These are phyloP conservation scores for Annulohypoxylon bovei DNA, from an alignment of 495 filamentous ascomycete genomes.

Conservation along the genomic window DNA sequence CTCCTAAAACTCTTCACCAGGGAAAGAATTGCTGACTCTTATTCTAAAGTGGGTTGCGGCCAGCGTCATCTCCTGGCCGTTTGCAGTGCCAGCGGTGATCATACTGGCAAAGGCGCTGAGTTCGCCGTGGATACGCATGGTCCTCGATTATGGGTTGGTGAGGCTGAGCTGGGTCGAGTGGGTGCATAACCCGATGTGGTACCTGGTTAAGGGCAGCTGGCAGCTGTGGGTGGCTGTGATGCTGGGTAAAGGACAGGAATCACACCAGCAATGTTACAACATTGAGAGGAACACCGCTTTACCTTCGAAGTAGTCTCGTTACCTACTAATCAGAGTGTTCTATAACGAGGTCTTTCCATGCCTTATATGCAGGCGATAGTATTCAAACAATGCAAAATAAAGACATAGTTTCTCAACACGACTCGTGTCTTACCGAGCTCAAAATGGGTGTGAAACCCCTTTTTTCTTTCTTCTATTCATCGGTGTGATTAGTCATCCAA, in stretches of 20 bases:
- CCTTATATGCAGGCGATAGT: background rate
- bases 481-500: background rate
- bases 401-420: background rate
- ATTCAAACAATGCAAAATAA: background rate
- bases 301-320: background rate
- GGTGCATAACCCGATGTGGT: slow-evolving; percentile 29
- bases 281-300: background rate
- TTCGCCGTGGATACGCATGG: background rate
- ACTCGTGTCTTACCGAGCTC: too few species aligned
- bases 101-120: background rate
- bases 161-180: slow-evolving; percentile 24
- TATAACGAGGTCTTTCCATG: too few species aligned
- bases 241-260: background rate
- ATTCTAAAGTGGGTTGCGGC: background rate
- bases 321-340: background rate
- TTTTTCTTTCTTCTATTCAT: background rate
- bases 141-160: slow-evolving; percentile 31
- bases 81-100: slow-evolving; percentile 3
- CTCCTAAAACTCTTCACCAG: background rate
- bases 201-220: background rate
- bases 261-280: background rate
- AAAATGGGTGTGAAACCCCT: background rate
- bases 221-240: background rate
- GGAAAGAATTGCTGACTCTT: background rate
- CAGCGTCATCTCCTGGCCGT: background rate